Evolutionary conservation across 345 rosid genomes (phyloP), one percentile per base, ranked within the genome.

Genomic region (Aquilaria yunnanensis): DNA sequence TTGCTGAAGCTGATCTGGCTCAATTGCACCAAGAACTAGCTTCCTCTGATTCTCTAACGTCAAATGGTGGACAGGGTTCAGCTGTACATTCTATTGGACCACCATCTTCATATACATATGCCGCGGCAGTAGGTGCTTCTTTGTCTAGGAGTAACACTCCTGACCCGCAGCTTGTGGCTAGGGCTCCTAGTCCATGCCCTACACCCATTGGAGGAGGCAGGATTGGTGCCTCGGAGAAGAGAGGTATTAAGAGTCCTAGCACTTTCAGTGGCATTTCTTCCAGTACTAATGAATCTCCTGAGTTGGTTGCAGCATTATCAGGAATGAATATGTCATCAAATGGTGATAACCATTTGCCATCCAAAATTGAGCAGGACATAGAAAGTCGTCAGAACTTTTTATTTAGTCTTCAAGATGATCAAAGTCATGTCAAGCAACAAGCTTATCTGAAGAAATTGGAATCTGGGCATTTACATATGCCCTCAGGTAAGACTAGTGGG

Each of bases 171-270:
- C 80, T 74, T 61, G 66, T 81, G 52, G 92, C 77, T 48, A 81
- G 94, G 78, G 90, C 82, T 51, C 98, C 97, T 54, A 93, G 98
- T 73, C 98, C 96, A 51, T 81, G 96, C 66, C 83, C 77, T 10
- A 80, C 90, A 11, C 96, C 97, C 32, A 90, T 92, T 68, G 98
- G 97, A 14, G 83, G 82, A 30, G 96, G 86, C 2, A 81, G 98
- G 75, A 71, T 64, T 45, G 73, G 70, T 30, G 53, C 83, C 41
- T 67, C 78, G 1, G 97, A 87, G 51, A 93, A 88, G 81, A 83
- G 96, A 79, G 76, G 63, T 67, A 55, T 74, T 48, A 60, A 59
- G 33, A 64, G 78, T 65, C 72, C 87, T 34, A 83, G 74, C 80
- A 77, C 90, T 6, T 79, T 84, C 67, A 80, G 74, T 55, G 81